These are phyloP conservation scores for Sporothrix sp. DNA, from an alignment of 2,329 filamentous ascomycete genomes.

Conservation along the genomic window DNA sequence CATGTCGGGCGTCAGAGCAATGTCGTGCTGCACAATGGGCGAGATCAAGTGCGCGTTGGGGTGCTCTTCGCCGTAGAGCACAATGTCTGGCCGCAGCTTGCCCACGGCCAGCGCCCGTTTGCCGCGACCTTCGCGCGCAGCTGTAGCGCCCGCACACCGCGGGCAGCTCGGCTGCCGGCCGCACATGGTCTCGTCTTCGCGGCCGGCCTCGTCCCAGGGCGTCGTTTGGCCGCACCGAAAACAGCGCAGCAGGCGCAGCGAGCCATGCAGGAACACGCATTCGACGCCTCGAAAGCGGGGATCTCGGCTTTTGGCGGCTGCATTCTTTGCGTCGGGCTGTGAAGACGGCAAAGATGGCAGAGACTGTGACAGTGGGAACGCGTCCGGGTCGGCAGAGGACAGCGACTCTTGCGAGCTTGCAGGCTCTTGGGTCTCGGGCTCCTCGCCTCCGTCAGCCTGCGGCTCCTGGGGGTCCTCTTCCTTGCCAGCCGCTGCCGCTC, in stretches of 20 bases:
- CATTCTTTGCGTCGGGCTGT: conserved; percentile 10
- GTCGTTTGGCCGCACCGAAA: conserved; percentile 49
- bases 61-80: conserved; percentile 65
- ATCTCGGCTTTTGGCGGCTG: conserved; percentile 7
- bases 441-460: background rate
- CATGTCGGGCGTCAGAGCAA: conserved; percentile 54
- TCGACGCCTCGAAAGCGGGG: conserved; percentile 40
- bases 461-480: background rate
- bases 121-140: conserved; percentile 52
- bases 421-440: background rate
- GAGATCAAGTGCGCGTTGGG: conserved; percentile 59
- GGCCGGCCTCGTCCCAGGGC: conserved; percentile 48
- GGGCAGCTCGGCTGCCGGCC: conserved; percentile 60
- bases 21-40: conserved; percentile 57
- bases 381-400: background rate
- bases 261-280: conserved; percentile 63
- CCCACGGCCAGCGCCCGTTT: conserved; percentile 59
- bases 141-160: conserved; percentile 52
- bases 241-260: conserved; percentile 55
- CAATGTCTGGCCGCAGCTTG: conserved; percentile 60
- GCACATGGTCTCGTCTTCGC: conserved; percentile 47
- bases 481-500: background rate
- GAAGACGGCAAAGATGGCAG: too few species aligned
- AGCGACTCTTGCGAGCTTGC: conserved; percentile 5
- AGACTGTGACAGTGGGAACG: too few species aligned